phyloP scores from a whole-genome alignment of 345 rosid genomes.

The Linum usitatissimum region DNA sequence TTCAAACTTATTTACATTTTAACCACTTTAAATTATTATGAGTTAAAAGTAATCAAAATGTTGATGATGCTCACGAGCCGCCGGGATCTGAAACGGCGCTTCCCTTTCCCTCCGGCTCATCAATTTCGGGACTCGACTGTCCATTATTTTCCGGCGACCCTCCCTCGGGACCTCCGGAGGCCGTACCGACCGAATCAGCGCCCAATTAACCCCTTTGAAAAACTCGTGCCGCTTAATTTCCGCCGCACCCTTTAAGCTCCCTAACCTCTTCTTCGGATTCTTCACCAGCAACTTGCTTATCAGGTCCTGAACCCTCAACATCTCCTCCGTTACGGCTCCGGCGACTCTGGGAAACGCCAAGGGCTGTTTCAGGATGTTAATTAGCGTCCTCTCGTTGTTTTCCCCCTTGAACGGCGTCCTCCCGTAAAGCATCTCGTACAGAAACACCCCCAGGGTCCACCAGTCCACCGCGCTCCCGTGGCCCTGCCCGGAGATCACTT shows the following conservation, averaged over 20 bases:
- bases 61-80: background rate
- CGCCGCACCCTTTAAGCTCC: constrained; percentile 58
- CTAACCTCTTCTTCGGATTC: constrained; percentile 79
- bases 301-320: constrained; percentile 62
- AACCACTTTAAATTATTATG: background rate
- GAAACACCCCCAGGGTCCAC: constrained; percentile 88
- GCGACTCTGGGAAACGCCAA: constrained; percentile 58
- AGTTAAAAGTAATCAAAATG: constrained; percentile 76
- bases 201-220: constrained; percentile 84
- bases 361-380: constrained; percentile 76
- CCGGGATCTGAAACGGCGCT: constrained; percentile 62
- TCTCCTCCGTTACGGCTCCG: constrained; percentile 38
- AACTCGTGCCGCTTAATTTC: constrained; percentile 84
- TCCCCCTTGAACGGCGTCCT: constrained; percentile 89
- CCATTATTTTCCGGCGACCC: constrained; percentile 19
- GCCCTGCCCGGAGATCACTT: constrained; percentile 91
- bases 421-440: constrained; percentile 83
- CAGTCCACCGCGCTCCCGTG: constrained; percentile 96
- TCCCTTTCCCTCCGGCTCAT: constrained; percentile 56
- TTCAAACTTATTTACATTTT: constrained; percentile 16
- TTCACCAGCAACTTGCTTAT: constrained; percentile 56
- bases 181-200: constrained; percentile 61
- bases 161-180: constrained; percentile 73
- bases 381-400: constrained; percentile 68
- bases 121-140: constrained; percentile 38